Conservation (phyloP, 768 basidiomycete genomes). For the Suillus brevipes region DNA sequence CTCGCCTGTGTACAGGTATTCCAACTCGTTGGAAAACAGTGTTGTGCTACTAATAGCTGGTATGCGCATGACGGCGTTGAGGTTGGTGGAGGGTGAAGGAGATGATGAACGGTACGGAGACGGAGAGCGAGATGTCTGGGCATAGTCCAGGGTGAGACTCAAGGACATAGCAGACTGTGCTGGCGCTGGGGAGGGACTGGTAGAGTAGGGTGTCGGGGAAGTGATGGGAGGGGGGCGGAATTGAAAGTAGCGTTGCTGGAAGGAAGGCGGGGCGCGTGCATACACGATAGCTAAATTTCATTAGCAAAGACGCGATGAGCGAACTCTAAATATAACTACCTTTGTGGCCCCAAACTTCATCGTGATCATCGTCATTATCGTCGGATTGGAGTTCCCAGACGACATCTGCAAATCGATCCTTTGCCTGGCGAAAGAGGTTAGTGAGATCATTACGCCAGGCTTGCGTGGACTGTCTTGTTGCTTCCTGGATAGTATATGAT, state of each 20-base stretch:
- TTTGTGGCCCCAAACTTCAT: constrained; percentile 91
- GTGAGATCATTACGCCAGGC: constrained; percentile 84
- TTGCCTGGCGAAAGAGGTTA: constrained; percentile 75
- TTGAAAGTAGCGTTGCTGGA: constrained; percentile 87
- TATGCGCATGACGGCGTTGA: constrained; percentile 56
- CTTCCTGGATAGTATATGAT: constrained; percentile 57
- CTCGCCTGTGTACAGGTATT: constrained; percentile 92
- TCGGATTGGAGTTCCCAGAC: constrained; percentile 81
- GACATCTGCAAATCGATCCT: constrained; percentile 94
- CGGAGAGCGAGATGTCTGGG: constrained; percentile 42
- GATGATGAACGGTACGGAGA: constrained; percentile 47
- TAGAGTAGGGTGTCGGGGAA: constrained; percentile 49
- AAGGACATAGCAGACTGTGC: constrained; percentile 66
- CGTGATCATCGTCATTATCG: constrained; percentile 48
- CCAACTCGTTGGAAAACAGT: constrained; percentile 86
- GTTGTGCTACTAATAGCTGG: constrained; percentile 70
- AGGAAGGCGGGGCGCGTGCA: constrained; percentile 88
- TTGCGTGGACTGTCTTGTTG: constrained; percentile 63
- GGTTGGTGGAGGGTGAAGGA: constrained; percentile 44
- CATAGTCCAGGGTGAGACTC: constrained; percentile 44
- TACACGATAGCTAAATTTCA: constrained; percentile 78
- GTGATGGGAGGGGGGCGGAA: constrained; percentile 59
- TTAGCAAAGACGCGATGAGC: constrained; percentile 5
- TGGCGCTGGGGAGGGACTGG: constrained; percentile 51
- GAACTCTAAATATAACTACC: constrained; percentile 47